A percentile compares a stretch with the other conserved stretches of the same genome.
These are phyloP conservation scores for Paecilomyces formosus DNA, from an alignment of 2,329 filamentous ascomycete species.

Conservation along the genomic window DNA sequence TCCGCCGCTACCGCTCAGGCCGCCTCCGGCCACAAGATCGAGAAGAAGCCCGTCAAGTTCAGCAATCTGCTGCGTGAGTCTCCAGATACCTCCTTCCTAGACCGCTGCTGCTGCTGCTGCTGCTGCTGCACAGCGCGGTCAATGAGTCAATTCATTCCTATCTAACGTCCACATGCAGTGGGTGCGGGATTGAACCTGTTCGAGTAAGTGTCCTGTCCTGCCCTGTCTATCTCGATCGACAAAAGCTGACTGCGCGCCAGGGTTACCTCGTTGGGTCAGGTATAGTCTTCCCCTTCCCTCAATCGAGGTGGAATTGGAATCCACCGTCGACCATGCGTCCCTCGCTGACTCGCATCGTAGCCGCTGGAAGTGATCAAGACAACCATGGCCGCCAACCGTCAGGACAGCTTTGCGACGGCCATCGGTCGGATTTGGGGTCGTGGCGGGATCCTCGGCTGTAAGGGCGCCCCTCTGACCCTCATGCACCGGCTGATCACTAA, in stretches of 20 bases:
- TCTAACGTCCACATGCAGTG: conserved; percentile 39
- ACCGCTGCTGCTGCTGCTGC: no score
- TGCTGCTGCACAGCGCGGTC: no score
- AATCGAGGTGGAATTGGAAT: not conserved
- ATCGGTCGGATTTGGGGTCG: conserved; percentile 85
- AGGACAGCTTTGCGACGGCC: conserved; percentile 75
- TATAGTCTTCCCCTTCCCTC: conserved; percentile 19
- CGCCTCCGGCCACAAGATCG: conserved; percentile 52
- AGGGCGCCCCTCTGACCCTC: conserved; percentile 35
- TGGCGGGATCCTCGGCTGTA: conserved; percentile 90
- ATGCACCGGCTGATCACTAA: conserved; percentile 2
- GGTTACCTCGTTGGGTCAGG: conserved; percentile 63
- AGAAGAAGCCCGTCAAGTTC: conserved; percentile 99
- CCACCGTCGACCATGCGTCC: not conserved
- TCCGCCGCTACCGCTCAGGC: conserved; percentile 41
- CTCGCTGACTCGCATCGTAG: conserved; percentile 54
- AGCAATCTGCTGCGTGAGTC: conserved; percentile 79
- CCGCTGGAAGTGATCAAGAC: conserved; percentile 99
- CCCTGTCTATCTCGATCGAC: not conserved
- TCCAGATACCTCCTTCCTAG: no score
- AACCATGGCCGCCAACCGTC: conserved; percentile 96
- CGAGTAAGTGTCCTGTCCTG: conserved; percentile 50
- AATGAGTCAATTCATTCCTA: no score
- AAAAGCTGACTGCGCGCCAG: conserved; percentile 21
- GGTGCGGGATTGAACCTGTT: conserved; percentile 94